A percentile compares a stretch with the other conserved stretches of the same genome.
Conservation (phyloP, 352 stramenopile species). For the Phytophthora cactorum region DNA sequence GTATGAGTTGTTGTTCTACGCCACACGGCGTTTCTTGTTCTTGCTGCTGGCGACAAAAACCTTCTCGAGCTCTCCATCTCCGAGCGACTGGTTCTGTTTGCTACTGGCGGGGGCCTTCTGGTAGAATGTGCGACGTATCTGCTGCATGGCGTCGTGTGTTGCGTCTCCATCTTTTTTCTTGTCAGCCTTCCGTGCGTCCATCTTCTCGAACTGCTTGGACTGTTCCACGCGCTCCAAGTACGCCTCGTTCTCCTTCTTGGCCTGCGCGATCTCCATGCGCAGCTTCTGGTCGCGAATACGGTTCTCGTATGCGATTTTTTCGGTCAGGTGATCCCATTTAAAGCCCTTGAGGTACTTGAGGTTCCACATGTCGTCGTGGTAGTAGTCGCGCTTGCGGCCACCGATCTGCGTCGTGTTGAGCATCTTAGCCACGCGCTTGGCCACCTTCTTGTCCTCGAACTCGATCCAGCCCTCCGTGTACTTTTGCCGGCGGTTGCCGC, state of each 20-base stretch:
- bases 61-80: constrained; percentile 57
- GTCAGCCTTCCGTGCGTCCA: constrained; percentile 79
- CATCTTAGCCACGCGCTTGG: constrained; percentile 92
- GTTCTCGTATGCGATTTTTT: constrained; percentile 96
- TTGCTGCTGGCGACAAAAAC: constrained; percentile 62
- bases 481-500: constrained; percentile 89
- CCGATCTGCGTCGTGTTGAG: constrained; percentile 95
- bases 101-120: constrained; percentile 77
- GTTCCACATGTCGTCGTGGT: constrained; percentile 99
- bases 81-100: constrained; percentile 69
- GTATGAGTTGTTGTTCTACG: constrained; percentile 24
- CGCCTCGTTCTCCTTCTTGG: constrained; percentile 87
- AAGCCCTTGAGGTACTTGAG: constrained; percentile 99
- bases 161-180: constrained; percentile 22
- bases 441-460: constrained; percentile 97
- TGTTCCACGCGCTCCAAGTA: constrained; percentile 90
- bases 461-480: constrained; percentile 99
- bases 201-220: constrained; percentile 87
- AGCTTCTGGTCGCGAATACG: constrained; percentile 88
- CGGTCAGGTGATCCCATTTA: constrained; percentile 98
- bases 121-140: constrained; percentile 78
- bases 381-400: constrained; percentile 95
- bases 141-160: constrained; percentile 33
- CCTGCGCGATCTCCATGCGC: constrained; percentile 87
- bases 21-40: constrained; percentile 68